Base-by-base conservation (phyloP, 2,329 filamentous ascomycete genomes). In the Curvularia verruculosa region DNA sequence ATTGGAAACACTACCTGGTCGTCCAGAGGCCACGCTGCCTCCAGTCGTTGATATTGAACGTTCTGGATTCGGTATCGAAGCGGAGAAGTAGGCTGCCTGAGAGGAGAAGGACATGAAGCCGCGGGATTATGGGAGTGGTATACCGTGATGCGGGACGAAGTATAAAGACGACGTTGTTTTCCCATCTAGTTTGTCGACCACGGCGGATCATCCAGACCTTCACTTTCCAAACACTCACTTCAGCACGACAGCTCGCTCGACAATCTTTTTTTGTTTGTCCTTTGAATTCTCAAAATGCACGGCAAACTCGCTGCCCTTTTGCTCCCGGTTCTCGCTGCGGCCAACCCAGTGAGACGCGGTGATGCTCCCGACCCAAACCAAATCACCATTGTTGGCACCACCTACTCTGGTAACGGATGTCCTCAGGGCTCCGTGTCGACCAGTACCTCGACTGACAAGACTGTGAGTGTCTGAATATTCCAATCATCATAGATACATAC, bases 321-420 rank as follows among this genome's bases (percentile, higher is more conserved):
- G 49, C 64, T 74, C 36, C 70, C 70, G 19, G 57, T 65, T 24
- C 65, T 74, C 50, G 71, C 71, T 53, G 59, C 63, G 18, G 70
- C 70, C 49, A 70, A 54, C 31, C 70, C 69, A 23, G 29, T 69
- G 10, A 66, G 66, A 5, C 69, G 69, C 6, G 51, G 56, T 6
- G 37, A 46, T 31, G 65, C 60, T 26, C 67, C 68, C 12, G 56
- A 64, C 52, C 64, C 67, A 34, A 39, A 47, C 18, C 66, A 67
- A 31, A 74, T 73, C 57, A 70, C 67, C 45, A 74, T 75, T 46
- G 28, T 68, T 19, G 67, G 69, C 56, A 69, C 58, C 52, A 52
- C 66, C 40, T 75, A 75, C 64, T 72, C 69, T 24, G 72, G 72
- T 29, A 75, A 71, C 47, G 72, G 72, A 18, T 75, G 71, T 50